Evolutionary conservation across 2,329 filamentous ascomycete genomes (phyloP).

Genomic region (Aspergillus sojae): DNA sequence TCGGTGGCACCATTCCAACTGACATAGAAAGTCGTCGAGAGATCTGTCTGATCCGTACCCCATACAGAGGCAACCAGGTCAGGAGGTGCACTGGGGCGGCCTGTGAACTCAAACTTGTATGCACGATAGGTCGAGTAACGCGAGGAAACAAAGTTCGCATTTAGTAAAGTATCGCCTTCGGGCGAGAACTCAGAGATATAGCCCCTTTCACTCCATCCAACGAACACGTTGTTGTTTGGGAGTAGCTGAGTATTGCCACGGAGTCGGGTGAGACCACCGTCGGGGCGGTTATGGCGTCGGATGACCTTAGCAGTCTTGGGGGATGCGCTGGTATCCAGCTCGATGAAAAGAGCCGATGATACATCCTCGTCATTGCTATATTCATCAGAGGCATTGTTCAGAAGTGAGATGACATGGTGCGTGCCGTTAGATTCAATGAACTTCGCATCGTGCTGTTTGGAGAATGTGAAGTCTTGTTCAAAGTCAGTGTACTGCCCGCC

Average conservation of each 20-base stretch:
- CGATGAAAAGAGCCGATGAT: slow-evolving; percentile 33
- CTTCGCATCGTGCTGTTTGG: slow-evolving; percentile 42
- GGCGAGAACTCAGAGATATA: slow-evolving; percentile 37
- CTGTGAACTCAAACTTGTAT: slow-evolving; percentile 42
- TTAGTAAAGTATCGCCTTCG: slow-evolving; percentile 34
- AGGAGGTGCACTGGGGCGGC: slow-evolving; percentile 34
- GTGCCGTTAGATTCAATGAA: slow-evolving; percentile 33
- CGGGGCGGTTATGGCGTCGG: slow-evolving; percentile 35
- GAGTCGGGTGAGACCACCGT: slow-evolving; percentile 32
- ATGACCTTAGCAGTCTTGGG: slow-evolving; percentile 33
- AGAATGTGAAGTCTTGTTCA: slow-evolving; percentile 36
- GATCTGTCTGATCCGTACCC: slow-evolving; percentile 28
- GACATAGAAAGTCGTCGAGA: slow-evolving; percentile 36
- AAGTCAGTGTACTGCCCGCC: slow-evolving; percentile 35
- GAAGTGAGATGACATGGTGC: slow-evolving; percentile 34
- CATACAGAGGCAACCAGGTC: slow-evolving; percentile 32
- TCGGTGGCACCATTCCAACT: slow-evolving; percentile 45
- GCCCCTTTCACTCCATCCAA: slow-evolving; percentile 38
- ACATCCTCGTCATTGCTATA: slow-evolving; percentile 26
- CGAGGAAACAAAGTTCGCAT: slow-evolving; percentile 34
- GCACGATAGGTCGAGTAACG: slow-evolving; percentile 42
- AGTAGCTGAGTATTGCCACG: slow-evolving; percentile 40
- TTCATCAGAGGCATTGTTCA: slow-evolving; percentile 40
- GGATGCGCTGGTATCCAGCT: slow-evolving; percentile 27
- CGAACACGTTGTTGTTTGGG: slow-evolving; percentile 38